A percentile compares a stretch with the other conserved stretches of the same genome.
Conservation (phyloP, 495 filamentous ascomycete genomes). For the Lepraria neglecta region DNA sequence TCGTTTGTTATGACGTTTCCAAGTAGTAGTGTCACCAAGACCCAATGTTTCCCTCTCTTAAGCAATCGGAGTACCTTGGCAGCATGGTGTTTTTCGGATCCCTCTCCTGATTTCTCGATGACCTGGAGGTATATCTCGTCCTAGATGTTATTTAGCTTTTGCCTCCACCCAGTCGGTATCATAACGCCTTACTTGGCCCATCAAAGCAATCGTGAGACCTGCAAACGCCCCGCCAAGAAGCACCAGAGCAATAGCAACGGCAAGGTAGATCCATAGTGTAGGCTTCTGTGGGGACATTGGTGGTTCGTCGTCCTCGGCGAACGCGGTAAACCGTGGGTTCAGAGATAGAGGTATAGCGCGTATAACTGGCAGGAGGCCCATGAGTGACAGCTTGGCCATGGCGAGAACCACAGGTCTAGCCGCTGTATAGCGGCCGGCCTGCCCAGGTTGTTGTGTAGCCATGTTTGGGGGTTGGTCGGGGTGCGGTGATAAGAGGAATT, state of each 20-base stretch:
- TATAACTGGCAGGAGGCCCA: constrained; percentile 42
- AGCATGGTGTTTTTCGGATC: constrained; percentile 72
- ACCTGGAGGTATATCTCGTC: constrained; percentile 98
- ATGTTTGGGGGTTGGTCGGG: neutral
- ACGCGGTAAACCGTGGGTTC: constrained; percentile 13
- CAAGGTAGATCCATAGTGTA: constrained; percentile 64
- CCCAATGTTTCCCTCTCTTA: constrained; percentile 93
- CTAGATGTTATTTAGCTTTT: constrained; percentile 32
- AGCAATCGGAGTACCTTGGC: constrained; percentile 71
- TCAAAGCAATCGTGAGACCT: constrained; percentile 84
- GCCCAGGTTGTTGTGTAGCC: neutral
- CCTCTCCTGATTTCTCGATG: constrained; percentile 78
- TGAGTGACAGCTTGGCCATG: constrained; percentile 42
- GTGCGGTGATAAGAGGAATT: neutral
- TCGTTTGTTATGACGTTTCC: constrained; percentile 99
- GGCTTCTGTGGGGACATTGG: constrained; percentile 47
- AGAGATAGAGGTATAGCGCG: constrained; percentile 36
- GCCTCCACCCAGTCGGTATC: neutral
- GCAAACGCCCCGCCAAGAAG: constrained; percentile 91
- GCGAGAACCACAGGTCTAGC: constrained; percentile 42
- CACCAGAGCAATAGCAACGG: constrained; percentile 65
- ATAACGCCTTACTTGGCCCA: constrained; percentile 41
- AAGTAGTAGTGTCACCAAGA: constrained; percentile 88
- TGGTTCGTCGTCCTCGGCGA: constrained; percentile 25
- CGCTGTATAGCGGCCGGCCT: constrained; percentile 31